A percentile compares a stretch with the other conserved stretches of the same genome.
These are phyloP conservation scores for Gossypium stocksii DNA, from an alignment of 345 rosid genomes.

Conservation along the genomic window DNA sequence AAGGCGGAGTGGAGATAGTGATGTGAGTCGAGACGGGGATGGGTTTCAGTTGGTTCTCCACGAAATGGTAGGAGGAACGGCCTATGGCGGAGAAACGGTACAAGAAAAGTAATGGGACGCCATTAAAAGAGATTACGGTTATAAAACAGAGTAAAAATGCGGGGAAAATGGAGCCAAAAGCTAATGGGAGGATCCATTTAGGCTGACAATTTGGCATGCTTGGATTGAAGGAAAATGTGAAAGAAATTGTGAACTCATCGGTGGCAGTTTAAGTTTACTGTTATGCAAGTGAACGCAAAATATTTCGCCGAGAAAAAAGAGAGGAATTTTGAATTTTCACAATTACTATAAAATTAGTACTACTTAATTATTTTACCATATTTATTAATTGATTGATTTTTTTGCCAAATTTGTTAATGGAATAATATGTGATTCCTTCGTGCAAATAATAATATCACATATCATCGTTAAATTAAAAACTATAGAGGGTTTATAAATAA, in stretches of 20 bases:
- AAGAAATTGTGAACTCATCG: not conserved
- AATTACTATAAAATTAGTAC: too few relatives aligned
- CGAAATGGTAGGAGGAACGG: constrained; percentile 49
- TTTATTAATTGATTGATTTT: too few relatives aligned
- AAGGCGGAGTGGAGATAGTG: constrained; percentile 49
- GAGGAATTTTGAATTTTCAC: not conserved
- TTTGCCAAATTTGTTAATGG: too few relatives aligned
- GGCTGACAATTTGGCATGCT: constrained; percentile 58
- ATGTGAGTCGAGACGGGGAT: constrained; percentile 29
- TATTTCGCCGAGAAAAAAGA: not conserved
- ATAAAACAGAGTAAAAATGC: constrained; percentile 54
- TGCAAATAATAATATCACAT: too few relatives aligned
- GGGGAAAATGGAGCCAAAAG: constrained; percentile 55
- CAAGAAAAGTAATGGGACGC: constrained; percentile 51
- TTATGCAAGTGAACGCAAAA: not conserved
- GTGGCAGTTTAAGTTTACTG: not conserved
- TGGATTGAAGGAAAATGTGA: not conserved
- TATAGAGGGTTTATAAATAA: too few relatives aligned
- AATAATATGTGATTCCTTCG: too few relatives aligned
- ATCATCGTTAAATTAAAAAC: too few relatives aligned
- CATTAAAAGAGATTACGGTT: constrained; percentile 49
- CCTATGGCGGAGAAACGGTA: constrained; percentile 40
- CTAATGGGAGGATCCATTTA: constrained; percentile 70
- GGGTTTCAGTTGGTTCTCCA: constrained; percentile 68
- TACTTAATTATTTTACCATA: too few relatives aligned